A percentile compares a stretch with the other conserved stretches of the same genome.
These are phyloP conservation scores for Yamadazyma friedrichii DNA, from an alignment of 1,139 yeast species.

Conservation along the genomic window DNA sequence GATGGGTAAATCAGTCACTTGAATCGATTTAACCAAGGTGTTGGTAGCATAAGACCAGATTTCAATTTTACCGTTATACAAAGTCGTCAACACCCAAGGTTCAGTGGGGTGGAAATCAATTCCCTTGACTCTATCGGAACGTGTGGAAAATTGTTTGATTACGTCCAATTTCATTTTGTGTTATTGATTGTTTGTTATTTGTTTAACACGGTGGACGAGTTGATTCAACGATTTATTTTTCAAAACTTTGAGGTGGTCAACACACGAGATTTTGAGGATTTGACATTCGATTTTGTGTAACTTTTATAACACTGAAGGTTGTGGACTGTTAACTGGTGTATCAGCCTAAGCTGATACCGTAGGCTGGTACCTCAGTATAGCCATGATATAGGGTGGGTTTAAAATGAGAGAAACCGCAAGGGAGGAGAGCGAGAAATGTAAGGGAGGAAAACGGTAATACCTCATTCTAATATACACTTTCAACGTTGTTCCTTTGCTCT, in stretches of 20 bases:
- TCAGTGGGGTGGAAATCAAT: slow-evolving; percentile 97
- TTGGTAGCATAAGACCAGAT: slow-evolving; percentile 92
- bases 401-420: background rate
- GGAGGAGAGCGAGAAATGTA: too few relatives aligned
- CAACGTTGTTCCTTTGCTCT: slow-evolving; percentile 36
- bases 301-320: too few relatives aligned
- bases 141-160: slow-evolving; percentile 74
- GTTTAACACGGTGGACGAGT: slow-evolving; percentile 7
- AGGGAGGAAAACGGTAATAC: too few relatives aligned
- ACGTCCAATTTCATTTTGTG: slow-evolving; percentile 46
- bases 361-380: too few relatives aligned
- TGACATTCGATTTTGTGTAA: too few relatives aligned
- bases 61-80: slow-evolving; percentile 83
- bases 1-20: slow-evolving; percentile 91
- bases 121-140: slow-evolving; percentile 96
- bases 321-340: too few relatives aligned
- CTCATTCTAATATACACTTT: slow-evolving; percentile 32
- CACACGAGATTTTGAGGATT: background rate
- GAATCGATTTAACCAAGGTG: slow-evolving; percentile 49
- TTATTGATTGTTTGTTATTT: slow-evolving; percentile 3
- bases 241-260: slow-evolving; percentile 3
- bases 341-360: too few relatives aligned
- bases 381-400: too few relatives aligned
- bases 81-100: slow-evolving; percentile 91
- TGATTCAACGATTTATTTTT: slow-evolving; percentile 4